Evolutionary conservation across 192 early-diverging fungal genomes (phyloP).

Genomic region (Neocallimastix lanati): DNA sequence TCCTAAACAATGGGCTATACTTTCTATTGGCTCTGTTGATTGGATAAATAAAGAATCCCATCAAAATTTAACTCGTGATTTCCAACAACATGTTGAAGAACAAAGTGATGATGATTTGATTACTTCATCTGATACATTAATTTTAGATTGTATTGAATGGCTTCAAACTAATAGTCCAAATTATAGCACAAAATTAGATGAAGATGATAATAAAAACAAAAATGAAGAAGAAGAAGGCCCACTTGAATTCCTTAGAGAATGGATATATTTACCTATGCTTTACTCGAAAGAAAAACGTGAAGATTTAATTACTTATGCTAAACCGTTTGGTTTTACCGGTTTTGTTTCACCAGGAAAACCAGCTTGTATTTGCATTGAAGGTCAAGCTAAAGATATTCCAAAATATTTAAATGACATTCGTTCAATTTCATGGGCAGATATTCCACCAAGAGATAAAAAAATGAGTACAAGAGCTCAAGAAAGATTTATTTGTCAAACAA

Average conservation of each 20-base stretch:
- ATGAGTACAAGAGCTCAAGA: neutral
- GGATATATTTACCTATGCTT: neutral
- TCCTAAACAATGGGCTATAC: neutral
- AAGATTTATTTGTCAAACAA: neutral
- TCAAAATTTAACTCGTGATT: neutral
- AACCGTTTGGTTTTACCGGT: neutral
- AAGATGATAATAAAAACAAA: neutral
- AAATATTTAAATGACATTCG: neutral
- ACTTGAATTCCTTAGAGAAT: neutral
- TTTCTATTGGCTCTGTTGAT: neutral
- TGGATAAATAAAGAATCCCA: neutral
- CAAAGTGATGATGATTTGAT: neutral
- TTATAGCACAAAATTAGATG: neutral
- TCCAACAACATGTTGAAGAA: neutral
- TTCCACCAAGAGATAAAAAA: neutral
- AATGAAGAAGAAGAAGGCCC: neutral
- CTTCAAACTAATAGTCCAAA: neutral
- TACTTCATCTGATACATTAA: neutral
- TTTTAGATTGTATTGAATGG: neutral
- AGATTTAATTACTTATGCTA: neutral
- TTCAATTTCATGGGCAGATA: neutral
- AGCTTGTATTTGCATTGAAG: neutral
- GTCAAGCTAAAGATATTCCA: neutral
- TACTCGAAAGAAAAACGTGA: neutral
- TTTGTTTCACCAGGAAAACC: neutral